Evolutionary conservation across 495 filamentous ascomycete genomes (phyloP).

Genomic region (Jackrogersella multiformis): DNA sequence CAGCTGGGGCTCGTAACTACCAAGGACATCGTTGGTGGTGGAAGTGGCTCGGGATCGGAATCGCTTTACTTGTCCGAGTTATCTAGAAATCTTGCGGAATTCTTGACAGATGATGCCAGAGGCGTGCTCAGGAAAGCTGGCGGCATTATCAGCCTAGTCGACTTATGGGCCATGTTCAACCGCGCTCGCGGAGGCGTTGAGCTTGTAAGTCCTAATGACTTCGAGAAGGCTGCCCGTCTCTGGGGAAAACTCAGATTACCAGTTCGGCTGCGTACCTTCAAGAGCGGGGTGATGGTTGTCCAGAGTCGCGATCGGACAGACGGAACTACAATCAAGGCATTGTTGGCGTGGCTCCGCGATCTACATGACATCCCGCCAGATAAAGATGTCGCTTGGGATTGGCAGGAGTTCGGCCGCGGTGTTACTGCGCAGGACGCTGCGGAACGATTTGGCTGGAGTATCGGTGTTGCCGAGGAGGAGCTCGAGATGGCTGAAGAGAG

Average conservation of each 20-base stretch:
- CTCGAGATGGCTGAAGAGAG: slow-evolving; percentile 95
- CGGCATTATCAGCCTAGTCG: slow-evolving; percentile 93
- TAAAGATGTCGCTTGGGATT: slow-evolving; percentile 76
- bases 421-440: slow-evolving; percentile 91
- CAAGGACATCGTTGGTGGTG: slow-evolving; percentile 78
- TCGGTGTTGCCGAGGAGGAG: slow-evolving; percentile 96
- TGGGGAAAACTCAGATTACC: slow-evolving; percentile 92
- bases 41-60: slow-evolving; percentile 54
- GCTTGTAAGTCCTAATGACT: slow-evolving; percentile 89
- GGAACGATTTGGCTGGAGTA: slow-evolving; percentile 95
- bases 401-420: slow-evolving; percentile 77
- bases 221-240: slow-evolving; percentile 84
- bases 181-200: slow-evolving; percentile 95
- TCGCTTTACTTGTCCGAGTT: slow-evolving; percentile 77
- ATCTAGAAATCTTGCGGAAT: slow-evolving; percentile 89
- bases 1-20: slow-evolving; percentile 90
- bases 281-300: slow-evolving; percentile 90
- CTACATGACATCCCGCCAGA: slow-evolving; percentile 71
- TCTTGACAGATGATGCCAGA: slow-evolving; percentile 86
- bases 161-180: slow-evolving; percentile 97
- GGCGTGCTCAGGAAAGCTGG: slow-evolving; percentile 85
- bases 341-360: slow-evolving; percentile 80
- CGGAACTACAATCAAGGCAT: slow-evolving; percentile 81
- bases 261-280: slow-evolving; percentile 86
- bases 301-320: slow-evolving; percentile 90